Evolutionary conservation across 2,329 filamentous ascomycete genomes (phyloP).

Genomic region (Aspergillus intermedius): DNA sequence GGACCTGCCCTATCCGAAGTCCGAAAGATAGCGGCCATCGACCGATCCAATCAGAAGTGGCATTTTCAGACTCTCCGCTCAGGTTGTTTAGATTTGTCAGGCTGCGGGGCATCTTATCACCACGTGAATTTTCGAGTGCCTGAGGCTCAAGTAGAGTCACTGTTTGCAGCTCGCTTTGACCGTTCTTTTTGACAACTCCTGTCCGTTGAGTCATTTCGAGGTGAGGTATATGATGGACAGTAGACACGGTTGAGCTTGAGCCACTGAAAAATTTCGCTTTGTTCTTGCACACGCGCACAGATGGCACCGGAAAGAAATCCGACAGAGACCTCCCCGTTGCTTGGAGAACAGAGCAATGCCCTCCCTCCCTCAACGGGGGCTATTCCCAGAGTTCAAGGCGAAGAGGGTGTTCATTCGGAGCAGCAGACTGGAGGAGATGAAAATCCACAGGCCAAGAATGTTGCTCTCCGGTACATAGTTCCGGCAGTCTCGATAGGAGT

Average conservation of each 20-base stretch:
- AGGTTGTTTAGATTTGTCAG: conserved; percentile 2
- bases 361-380: conserved; percentile 16
- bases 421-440: conserved; percentile 5
- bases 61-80: not conserved
- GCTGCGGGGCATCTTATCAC: conserved; percentile 10
- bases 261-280: not conserved
- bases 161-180: not conserved
- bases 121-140: conserved; percentile 10
- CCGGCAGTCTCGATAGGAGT: conserved; percentile 59
- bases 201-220: not conserved
- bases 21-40: not conserved
- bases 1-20: too few species aligned
- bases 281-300: not conserved
- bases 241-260: not conserved
- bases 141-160: not conserved
- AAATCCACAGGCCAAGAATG: conserved; percentile 18
- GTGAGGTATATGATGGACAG: not conserved
- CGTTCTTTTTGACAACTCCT: not conserved
- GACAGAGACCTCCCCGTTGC: conserved; percentile 43
- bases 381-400: conserved; percentile 9
- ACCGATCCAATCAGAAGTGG: not conserved
- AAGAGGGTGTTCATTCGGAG: conserved; percentile 17
- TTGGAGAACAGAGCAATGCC: conserved; percentile 27
- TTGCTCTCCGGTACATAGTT: conserved; percentile 51
- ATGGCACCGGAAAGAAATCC: conserved; percentile 20